Conservation (phyloP, 306 rosid species). For the Cotoneaster glaucophyllus region DNA sequence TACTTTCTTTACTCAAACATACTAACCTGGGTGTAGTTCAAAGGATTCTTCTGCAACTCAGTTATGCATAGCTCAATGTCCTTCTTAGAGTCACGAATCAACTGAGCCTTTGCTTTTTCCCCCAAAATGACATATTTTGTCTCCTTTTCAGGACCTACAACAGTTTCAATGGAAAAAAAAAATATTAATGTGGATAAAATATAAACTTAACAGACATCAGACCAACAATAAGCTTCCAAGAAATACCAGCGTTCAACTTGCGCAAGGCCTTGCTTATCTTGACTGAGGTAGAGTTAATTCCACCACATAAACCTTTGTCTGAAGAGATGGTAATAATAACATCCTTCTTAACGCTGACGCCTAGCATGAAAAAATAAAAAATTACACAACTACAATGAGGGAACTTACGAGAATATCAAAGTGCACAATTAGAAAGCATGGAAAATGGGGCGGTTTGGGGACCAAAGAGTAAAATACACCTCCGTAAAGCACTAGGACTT, state of each 20-base stretch:
- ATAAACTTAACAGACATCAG: background rate
- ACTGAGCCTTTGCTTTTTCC: constrained; percentile 90
- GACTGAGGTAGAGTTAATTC: constrained; percentile 93
- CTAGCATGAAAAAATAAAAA: constrained; percentile 29
- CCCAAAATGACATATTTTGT: constrained; percentile 80
- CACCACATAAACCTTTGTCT: constrained; percentile 99
- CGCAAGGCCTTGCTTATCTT: constrained; percentile 75
- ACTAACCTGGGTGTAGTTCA: constrained; percentile 82
- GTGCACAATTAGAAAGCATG: background rate
- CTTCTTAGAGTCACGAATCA: constrained; percentile 84
- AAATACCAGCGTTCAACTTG: constrained; percentile 70
- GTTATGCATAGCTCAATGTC: constrained; percentile 50
- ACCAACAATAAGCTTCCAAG: constrained; percentile 13
- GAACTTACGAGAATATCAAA: background rate
- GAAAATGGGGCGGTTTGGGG: background rate
- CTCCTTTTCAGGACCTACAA: constrained; percentile 75
- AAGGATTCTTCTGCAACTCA: constrained; percentile 87
- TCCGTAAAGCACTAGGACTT: background rate
- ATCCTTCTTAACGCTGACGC: constrained; percentile 67
- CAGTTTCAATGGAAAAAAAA: background rate
- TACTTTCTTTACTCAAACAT: background rate
- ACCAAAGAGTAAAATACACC: background rate
- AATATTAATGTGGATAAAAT: background rate
- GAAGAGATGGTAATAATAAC: constrained; percentile 81
- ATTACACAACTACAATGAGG: constrained; percentile 10